These are phyloP conservation scores for Candida schatavii DNA, from an alignment of 805 yeast species.

Conservation along the genomic window DNA sequence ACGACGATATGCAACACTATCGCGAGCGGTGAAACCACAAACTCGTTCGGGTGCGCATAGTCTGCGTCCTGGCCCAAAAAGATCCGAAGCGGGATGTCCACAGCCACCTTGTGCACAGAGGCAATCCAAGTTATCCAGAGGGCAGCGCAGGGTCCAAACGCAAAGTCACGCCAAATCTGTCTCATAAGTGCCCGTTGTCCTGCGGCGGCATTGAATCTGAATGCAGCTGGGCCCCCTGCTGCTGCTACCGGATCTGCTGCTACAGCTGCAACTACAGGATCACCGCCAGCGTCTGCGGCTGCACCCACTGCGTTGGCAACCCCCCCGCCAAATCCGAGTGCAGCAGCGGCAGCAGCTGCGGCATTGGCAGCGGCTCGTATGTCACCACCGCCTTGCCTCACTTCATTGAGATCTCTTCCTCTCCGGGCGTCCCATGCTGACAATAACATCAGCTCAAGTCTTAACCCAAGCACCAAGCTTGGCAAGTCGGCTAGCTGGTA, in stretches of 20 bases:
- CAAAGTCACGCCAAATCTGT: not conserved
- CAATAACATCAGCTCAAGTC: constrained; percentile 12
- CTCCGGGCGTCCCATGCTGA: not conserved
- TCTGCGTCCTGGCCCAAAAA: constrained; percentile 5
- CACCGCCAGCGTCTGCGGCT: not conserved
- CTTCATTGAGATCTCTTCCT: constrained; percentile 13
- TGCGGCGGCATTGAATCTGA: not conserved
- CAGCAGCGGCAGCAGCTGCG: constrained; percentile 1
- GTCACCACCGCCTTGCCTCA: constrained; percentile 1
- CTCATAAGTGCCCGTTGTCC: not conserved
- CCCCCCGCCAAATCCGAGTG: not conserved
- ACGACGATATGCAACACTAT: constrained; percentile 15
- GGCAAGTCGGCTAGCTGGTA: constrained; percentile 20
- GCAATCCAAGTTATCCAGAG: constrained; percentile 19
- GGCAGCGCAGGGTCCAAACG: not conserved
- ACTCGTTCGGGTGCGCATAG: not conserved
- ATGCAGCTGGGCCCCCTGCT: not conserved
- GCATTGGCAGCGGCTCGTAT: constrained; percentile 4
- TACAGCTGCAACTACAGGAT: too few species aligned
- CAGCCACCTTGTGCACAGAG: constrained; percentile 17
- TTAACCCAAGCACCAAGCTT: constrained; percentile 19
- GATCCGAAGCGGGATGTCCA: constrained; percentile 19
- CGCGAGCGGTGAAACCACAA: constrained; percentile 7
- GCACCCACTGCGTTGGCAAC: not conserved
- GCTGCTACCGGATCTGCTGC: too few species aligned